These are phyloP conservation scores for Anisodus acutangulus DNA, from an alignment of 257 asterid species.

Conservation along the genomic window DNA sequence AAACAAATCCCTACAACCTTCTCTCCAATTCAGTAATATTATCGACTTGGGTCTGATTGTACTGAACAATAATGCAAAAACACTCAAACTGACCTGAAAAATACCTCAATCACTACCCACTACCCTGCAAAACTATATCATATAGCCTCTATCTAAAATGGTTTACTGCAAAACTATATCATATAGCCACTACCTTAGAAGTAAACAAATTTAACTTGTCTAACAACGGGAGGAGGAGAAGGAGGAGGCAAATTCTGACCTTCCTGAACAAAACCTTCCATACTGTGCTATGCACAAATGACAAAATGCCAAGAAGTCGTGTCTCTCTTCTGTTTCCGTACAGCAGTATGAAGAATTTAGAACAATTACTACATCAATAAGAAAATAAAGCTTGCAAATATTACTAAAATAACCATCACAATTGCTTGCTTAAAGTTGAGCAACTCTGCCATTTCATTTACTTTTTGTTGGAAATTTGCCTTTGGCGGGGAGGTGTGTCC, in stretches of 20 bases:
- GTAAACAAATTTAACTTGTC: too few species aligned
- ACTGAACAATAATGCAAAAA: constrained; percentile 85
- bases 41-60: constrained; percentile 87
- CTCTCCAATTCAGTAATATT: constrained; percentile 72
- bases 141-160: too few species aligned
- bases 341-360: constrained; percentile 34
- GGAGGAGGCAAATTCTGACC: constrained; percentile 40
- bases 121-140: too few species aligned
- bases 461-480: background rate
- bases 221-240: background rate
- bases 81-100: constrained; percentile 78
- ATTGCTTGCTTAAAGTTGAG: background rate
- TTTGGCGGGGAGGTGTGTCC: too few species aligned
- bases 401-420: background rate
- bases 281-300: constrained; percentile 87
- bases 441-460: background rate
- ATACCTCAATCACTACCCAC: background rate
- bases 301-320: constrained; percentile 70
- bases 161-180: too few species aligned
- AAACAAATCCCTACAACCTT: constrained; percentile 26
- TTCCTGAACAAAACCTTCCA: constrained; percentile 90
- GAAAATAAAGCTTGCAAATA: background rate
- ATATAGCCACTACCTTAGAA: too few species aligned
- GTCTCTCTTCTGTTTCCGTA: constrained; percentile 89
- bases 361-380: background rate